Evolutionary conservation across 345 rosid genomes (phyloP), one percentile per base, ranked within the genome.

Genomic region (Cochlearia excelsa): DNA sequence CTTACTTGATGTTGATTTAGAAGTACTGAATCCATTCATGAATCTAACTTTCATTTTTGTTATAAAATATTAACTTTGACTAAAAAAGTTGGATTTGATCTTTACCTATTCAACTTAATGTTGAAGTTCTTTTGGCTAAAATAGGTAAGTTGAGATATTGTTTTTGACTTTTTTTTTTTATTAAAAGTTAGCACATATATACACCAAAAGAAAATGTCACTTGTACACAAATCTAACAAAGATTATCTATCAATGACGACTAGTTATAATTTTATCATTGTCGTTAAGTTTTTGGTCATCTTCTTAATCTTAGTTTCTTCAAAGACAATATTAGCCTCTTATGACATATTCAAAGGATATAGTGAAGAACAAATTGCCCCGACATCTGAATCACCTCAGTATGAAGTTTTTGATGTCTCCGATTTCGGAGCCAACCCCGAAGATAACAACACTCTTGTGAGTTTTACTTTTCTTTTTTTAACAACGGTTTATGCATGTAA

Each of bases 361-460:
- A 28, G 3, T 44, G 49, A 45, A 6, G 29, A 23, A 16, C 27
- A 45, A 23, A 26, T 23, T 8, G 29, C 1, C 7, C 29, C 9
- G n/a, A n/a, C n/a, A n/a, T n/a, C n/a, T n/a, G n/a, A n/a, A 45
- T 45, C 27, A 11, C 23, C 28, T 26, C 27, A 0, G 2, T 45
- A 45, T 45, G 29, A 45, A 23, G 29, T 45, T 5, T 45, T 45
- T 26, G 49, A 45, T 45, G 49, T 45, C 49, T 23, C 49, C 49
- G 9, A 16, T 3, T 45, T 45, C 29, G 49, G 49, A 23, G 49
- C 49, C 49, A 45, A 2, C 49, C 7, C 48, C 8, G 8, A 23
- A 26, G 29, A 45, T n/a, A n/a, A n/a, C 29, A 23, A 5, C 49
- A 45, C 49, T 45, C 0, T 3, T 16, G 49, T 45, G 28, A 45